phyloP scores from a whole-genome alignment of 1,139 yeast species.

The Kodamaea plutei region DNA sequence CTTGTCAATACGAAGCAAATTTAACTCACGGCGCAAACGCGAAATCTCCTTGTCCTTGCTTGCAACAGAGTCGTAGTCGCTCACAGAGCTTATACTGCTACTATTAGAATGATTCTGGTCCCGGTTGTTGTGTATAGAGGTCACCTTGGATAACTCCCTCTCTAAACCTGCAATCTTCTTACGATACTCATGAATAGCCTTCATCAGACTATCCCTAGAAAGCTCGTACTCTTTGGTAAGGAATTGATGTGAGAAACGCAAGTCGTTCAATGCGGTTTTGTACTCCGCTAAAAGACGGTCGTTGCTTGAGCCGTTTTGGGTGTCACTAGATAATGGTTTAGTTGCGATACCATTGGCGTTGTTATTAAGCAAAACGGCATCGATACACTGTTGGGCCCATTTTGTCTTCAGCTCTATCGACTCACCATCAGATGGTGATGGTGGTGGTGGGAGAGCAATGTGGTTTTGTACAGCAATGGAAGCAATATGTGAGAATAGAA shows the following conservation, averaged over 20 bases:
- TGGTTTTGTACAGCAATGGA: conserved; percentile 51
- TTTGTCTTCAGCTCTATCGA: conserved; percentile 30
- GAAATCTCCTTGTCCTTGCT: conserved; percentile 44
- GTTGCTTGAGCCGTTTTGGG: neutral
- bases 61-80: conserved; percentile 25
- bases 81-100: conserved; percentile 23
- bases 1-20: conserved; percentile 46
- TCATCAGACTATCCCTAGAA: conserved; percentile 47
- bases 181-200: conserved; percentile 46
- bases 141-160: conserved; percentile 28
- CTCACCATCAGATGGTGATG: conserved; percentile 23
- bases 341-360: neutral
- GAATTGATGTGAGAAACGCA: conserved; percentile 62
- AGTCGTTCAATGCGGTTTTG: conserved; percentile 55
- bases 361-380: conserved; percentile 22
- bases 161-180: conserved; percentile 43
- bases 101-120: conserved; percentile 15
- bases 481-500: conserved; percentile 49
- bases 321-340: neutral
- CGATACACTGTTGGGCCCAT: conserved; percentile 57
- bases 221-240: conserved; percentile 57
- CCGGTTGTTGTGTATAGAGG: neutral
- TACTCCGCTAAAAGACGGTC: conserved; percentile 37
- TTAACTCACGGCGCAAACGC: conserved; percentile 45
- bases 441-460: conserved; percentile 46